A percentile compares a stretch with the other conserved stretches of the same genome.
These are phyloP conservation scores for Nothomitra cinnamomea DNA, from an alignment of 2,329 filamentous ascomycete species.

Conservation along the genomic window DNA sequence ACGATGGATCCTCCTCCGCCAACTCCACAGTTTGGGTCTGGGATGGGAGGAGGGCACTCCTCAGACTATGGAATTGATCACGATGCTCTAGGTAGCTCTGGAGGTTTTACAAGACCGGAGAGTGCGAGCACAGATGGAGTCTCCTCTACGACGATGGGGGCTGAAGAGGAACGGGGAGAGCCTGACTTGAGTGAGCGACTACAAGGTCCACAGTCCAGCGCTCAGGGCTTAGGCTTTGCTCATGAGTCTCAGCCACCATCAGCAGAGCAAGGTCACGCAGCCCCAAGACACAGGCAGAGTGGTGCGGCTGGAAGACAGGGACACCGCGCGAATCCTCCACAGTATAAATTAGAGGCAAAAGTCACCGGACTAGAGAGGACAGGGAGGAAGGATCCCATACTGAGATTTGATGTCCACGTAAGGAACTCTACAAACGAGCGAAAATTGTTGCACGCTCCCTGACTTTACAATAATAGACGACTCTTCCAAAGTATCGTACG, in stretches of 20 bases:
- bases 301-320: conserved; percentile 10
- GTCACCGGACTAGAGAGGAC: conserved; percentile 85
- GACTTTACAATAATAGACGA: conserved; percentile 46
- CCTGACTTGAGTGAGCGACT: conserved; percentile 27
- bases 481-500: conserved; percentile 93
- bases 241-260: conserved; percentile 3
- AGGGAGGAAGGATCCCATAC: conserved; percentile 85
- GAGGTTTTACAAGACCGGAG: neutral
- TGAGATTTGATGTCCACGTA: conserved; percentile 95
- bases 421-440: conserved; percentile 6
- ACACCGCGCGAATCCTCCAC: conserved; percentile 30
- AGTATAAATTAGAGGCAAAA: conserved; percentile 82
- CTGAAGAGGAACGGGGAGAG: neutral
- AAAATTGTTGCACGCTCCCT: conserved; percentile 12
- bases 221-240: conserved; percentile 21
- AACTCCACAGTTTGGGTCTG: neutral
- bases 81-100: neutral
- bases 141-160: neutral
- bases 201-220: conserved; percentile 23
- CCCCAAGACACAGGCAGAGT: conserved; percentile 19
- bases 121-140: neutral
- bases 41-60: neutral
- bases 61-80: neutral
- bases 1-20: neutral
- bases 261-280: conserved; percentile 13